Base-by-base conservation (phyloP, 2,329 filamentous ascomycete species). In the Acephala macrosclerotiorum region DNA sequence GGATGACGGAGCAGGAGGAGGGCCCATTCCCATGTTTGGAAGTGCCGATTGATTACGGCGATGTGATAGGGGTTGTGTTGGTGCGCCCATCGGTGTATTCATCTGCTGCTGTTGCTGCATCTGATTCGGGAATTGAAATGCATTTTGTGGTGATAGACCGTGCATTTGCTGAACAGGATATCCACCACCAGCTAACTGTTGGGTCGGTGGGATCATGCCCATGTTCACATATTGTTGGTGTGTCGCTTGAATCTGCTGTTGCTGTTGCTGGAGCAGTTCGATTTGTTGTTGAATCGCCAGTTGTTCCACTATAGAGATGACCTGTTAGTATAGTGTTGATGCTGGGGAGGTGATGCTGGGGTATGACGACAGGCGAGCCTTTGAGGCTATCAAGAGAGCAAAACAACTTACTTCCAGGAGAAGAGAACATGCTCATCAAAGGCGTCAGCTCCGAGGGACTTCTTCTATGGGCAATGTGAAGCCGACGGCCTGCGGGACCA, bases 211-310 rank as follows among this genome's bases (percentile, higher is more conserved):
- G 75, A 98, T 90, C 87, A 98, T 94, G 79, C 93, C 93, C 92
- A 97, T 94, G 80, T 96, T 97, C 75, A 97, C 91, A 84, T 97
- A 97, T 82, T 98, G 95, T 81, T 97, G 94, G 77, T 97, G 94
- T 70, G 93, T 96, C 74, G 93, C 93, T 81, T 96, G 93, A 77
- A 98, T 96, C 79, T 97, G 94, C 80, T 98, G 94, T 79, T 98
- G 96, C 80, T 98, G 96, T 79, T 97, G 94, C 83, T 98, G 95
- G 76, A 98, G 86, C 77, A 96, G 87, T 82, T 98, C 95, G 77
- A 98, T 97, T 82, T 98, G 95, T 84, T 97, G 95, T 83, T 97
- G 94, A 78, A 98, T 94, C 77, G 93, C 93, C 78, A 97, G 88
- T 87, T 97, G 94, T 84, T 97, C 95, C 92, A 97, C 94, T 97